These are phyloP conservation scores for Amphibolis antarctica DNA, from an alignment of 106 monocot species.

Conservation along the genomic window DNA sequence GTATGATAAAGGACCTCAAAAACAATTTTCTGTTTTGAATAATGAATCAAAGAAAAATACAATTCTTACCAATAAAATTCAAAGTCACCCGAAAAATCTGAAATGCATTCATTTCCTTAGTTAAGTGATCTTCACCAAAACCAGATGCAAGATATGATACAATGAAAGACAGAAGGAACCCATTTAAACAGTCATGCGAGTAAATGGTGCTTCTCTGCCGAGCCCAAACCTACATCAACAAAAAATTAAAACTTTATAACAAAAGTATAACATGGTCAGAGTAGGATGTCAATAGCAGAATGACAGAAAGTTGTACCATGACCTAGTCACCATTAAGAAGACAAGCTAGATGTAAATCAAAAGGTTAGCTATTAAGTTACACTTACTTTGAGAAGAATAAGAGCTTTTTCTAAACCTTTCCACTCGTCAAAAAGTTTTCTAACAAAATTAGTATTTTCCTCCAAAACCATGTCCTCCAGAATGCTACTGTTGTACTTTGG, in stretches of 20 bases:
- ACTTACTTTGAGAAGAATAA: constrained; percentile 70
- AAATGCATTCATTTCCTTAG: constrained; percentile 54
- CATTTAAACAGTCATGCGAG: constrained; percentile 76
- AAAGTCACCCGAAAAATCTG: constrained; percentile 79
- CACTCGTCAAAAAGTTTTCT: constrained; percentile 42
- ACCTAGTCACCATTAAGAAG: neutral
- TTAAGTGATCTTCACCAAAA: constrained; percentile 47
- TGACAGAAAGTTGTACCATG: neutral
- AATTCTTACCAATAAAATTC: constrained; percentile 55
- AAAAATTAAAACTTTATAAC: neutral
- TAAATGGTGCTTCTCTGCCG: constrained; percentile 74
- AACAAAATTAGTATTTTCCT: constrained; percentile 75
- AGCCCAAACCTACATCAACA: constrained; percentile 65
- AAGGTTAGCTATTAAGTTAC: neutral
- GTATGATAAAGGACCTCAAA: no score
- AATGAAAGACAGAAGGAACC: constrained; percentile 65
- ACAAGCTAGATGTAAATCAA: neutral
- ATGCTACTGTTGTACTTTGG: constrained; percentile 88
- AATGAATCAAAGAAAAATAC: neutral
- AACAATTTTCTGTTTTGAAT: neutral
- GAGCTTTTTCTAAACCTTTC: constrained; percentile 54
- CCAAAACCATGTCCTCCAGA: constrained; percentile 88
- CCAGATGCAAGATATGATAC: constrained; percentile 45
- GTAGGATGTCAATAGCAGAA: neutral
- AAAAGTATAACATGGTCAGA: neutral